Evolutionary conservation across 2,329 filamentous ascomycete species (phyloP).

Genomic region (Dothidotthia symphoricarpi): DNA sequence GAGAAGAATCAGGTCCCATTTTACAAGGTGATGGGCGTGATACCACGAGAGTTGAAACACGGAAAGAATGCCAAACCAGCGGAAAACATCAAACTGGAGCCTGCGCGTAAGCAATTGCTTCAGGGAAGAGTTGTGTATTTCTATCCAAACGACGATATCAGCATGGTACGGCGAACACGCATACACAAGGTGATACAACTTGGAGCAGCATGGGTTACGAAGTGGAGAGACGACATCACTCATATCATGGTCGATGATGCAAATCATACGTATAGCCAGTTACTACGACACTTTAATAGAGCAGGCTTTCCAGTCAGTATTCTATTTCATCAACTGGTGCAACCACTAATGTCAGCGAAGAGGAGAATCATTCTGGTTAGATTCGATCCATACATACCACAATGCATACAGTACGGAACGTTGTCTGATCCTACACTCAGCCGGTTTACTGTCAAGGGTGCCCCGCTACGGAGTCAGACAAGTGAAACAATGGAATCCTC

Average conservation of each 20-base stretch:
- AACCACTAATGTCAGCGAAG: constrained; percentile 12
- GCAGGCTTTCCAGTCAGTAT: constrained; percentile 49
- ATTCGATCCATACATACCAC: constrained; percentile 45
- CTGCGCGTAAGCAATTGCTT: constrained; percentile 36
- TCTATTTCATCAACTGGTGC: background rate
- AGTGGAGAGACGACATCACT: constrained; percentile 59
- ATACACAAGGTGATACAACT: constrained; percentile 66
- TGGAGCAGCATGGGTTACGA: constrained; percentile 69
- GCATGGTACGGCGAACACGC: constrained; percentile 63
- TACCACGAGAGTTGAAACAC: constrained; percentile 33
- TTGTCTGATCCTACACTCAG: constrained; percentile 55
- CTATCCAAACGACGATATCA: constrained; percentile 75
- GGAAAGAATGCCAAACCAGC: constrained; percentile 31
- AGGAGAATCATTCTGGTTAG: constrained; percentile 52
- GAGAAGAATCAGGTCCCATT: constrained; percentile 20
- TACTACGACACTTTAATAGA: constrained; percentile 57
- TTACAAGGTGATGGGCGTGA: constrained; percentile 26
- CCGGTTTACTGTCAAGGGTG: constrained; percentile 61
- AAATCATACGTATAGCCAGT: constrained; percentile 59
- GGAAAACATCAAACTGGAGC: constrained; percentile 31
- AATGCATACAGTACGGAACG: constrained; percentile 44
- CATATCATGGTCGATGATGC: constrained; percentile 77
- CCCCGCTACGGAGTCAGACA: constrained; percentile 23
- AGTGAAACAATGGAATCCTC: constrained; percentile 2
- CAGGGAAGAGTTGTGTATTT: constrained; percentile 54